phyloP scores from a whole-genome alignment of 768 basidiomycete species.

The Amanita fuliginea region DNA sequence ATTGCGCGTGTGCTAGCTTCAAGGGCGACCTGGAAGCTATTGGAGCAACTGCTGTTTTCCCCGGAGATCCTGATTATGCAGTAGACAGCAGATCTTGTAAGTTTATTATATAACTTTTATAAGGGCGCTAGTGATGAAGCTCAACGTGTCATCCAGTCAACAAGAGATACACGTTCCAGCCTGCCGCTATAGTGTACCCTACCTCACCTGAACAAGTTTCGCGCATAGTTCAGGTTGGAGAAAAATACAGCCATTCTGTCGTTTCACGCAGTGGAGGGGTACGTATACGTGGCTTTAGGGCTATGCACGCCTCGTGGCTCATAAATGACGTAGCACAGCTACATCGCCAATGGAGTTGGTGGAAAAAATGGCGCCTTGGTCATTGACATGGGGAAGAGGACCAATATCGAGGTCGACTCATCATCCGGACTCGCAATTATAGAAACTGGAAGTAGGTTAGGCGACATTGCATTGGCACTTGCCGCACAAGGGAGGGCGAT shows the following conservation, averaged over 20 bases:
- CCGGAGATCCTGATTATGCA: background rate
- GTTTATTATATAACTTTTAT: background rate
- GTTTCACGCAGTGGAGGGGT: slow-evolving; percentile 33
- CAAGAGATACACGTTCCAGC: slow-evolving; percentile 17
- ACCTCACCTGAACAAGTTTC: slow-evolving; percentile 18
- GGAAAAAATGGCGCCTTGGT: slow-evolving; percentile 33
- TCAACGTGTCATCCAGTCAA: slow-evolving; percentile 15
- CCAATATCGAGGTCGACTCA: slow-evolving; percentile 21
- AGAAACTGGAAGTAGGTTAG: slow-evolving; percentile 33
- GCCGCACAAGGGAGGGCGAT: slow-evolving; percentile 29
- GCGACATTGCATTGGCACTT: slow-evolving; percentile 32
- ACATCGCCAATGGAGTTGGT: slow-evolving; percentile 37
- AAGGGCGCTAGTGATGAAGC: background rate
- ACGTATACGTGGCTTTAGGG: slow-evolving; percentile 14
- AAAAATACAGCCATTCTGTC: slow-evolving; percentile 16
- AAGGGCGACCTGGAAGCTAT: background rate
- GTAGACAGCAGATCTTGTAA: background rate
- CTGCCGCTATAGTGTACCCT: slow-evolving; percentile 20
- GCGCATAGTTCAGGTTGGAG: slow-evolving; percentile 16
- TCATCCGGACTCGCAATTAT: slow-evolving; percentile 24
- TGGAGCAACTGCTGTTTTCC: background rate
- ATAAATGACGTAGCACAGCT: slow-evolving; percentile 28
- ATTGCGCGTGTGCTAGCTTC: background rate
- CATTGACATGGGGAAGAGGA: slow-evolving; percentile 32
- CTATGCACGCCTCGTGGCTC: background rate